Percentiles rank a stretch among this genome's conserved stretches.
Evolutionary conservation across 805 yeast genomes (phyloP).

Genomic region (Candida pseudofarinosa): DNA sequence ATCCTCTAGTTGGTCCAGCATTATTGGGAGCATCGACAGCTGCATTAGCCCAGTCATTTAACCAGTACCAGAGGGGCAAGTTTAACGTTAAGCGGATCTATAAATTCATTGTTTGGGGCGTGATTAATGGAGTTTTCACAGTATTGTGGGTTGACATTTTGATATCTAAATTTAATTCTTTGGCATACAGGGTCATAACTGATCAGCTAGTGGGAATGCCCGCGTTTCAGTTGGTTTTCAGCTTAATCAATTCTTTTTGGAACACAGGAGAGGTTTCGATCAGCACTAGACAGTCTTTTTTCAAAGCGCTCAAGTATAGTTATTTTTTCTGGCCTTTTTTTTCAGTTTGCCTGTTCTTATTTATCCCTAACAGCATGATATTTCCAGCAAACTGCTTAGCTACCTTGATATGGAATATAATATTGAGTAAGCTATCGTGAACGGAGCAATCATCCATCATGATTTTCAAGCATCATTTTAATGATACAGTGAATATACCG

Average conservation of each 20-base stretch:
- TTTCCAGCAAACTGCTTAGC: slow-evolving; percentile 59
- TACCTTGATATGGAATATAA: slow-evolving; percentile 52
- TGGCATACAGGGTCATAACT: slow-evolving; percentile 36
- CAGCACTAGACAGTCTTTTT: slow-evolving; percentile 33
- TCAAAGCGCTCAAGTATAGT: slow-evolving; percentile 48
- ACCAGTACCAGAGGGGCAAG: slow-evolving; percentile 31
- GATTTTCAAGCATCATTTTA: no score
- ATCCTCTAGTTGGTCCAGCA: slow-evolving; percentile 33
- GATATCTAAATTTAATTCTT: slow-evolving; percentile 30
- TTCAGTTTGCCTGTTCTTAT: slow-evolving; percentile 46
- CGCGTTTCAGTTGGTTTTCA: slow-evolving; percentile 48
- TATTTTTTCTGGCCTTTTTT: slow-evolving; percentile 60
- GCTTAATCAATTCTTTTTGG: slow-evolving; percentile 50
- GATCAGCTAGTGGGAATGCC: slow-evolving; percentile 59
- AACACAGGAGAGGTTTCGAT: slow-evolving; percentile 42
- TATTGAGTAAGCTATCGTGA: slow-evolving; percentile 35
- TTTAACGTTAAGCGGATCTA: slow-evolving; percentile 25
- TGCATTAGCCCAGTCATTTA: slow-evolving; percentile 39
- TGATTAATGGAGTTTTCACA: slow-evolving; percentile 52
- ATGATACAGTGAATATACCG: no score
- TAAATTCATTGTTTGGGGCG: slow-evolving; percentile 60
- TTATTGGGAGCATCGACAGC: slow-evolving; percentile 38
- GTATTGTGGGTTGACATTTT: slow-evolving; percentile 53
- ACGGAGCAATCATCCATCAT: no score
- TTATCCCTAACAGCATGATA: slow-evolving; percentile 45